phyloP scores from a whole-genome alignment of 2,329 filamentous ascomycete genomes.

The Fusarium stilboides region DNA sequence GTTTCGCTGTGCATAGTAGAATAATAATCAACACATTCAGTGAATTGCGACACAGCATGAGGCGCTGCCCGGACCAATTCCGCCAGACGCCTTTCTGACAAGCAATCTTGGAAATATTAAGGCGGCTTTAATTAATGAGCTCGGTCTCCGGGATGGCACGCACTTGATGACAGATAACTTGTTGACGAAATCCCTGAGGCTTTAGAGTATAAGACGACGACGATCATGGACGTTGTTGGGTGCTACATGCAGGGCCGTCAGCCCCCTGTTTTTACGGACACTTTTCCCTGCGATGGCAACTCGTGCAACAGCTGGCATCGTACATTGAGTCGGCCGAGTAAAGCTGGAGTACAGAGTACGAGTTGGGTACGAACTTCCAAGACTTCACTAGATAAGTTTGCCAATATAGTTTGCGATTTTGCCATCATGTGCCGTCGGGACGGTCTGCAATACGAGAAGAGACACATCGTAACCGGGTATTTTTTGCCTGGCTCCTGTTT shows the following conservation, averaged over 20 bases:
- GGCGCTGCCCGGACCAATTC: neutral
- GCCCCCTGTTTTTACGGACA: constrained; percentile 29
- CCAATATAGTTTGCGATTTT: constrained; percentile 13
- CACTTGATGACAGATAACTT: constrained; percentile 18
- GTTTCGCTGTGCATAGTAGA: constrained; percentile 3
- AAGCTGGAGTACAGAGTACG: constrained; percentile 15
- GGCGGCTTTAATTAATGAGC: constrained; percentile 24
- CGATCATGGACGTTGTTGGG: constrained; percentile 22
- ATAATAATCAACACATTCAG: constrained; percentile 1
- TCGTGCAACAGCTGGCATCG: constrained; percentile 18
- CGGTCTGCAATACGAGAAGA: constrained; percentile 38
- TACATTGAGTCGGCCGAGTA: constrained; percentile 38
- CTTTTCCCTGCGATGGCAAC: constrained; percentile 20
- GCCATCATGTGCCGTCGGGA: constrained; percentile 34
- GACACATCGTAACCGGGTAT: constrained; percentile 21
- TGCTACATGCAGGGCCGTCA: constrained; percentile 23
- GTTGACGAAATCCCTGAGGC: constrained; percentile 13
- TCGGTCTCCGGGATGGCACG: constrained; percentile 21
- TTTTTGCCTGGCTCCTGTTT: constrained; percentile 6
- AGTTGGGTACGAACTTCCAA: constrained; percentile 30
- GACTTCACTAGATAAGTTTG: constrained; percentile 3
- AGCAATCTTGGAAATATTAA: neutral
- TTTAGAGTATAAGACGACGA: constrained; percentile 5
- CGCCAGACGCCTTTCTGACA: constrained; percentile 13
- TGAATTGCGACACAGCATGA: constrained; percentile 15